Base-by-base conservation (phyloP, 2,329 filamentous ascomycete species). In the Cladosporium sp. region DNA sequence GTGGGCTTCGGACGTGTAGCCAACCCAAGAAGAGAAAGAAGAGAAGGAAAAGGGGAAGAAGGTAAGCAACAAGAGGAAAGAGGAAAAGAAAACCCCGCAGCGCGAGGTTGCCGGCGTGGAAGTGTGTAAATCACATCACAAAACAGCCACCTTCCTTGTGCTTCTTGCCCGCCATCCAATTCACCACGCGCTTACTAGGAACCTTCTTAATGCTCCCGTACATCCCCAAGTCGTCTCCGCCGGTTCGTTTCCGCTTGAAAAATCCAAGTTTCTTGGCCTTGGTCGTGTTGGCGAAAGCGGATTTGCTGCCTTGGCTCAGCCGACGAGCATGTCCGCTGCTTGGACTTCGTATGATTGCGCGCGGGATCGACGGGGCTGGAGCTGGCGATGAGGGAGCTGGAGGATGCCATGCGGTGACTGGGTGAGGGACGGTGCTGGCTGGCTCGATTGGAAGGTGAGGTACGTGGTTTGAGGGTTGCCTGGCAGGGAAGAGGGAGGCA, bases 341-440 rank as follows among this genome's bases (percentile, higher is more conserved):
- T 4, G 45, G 45, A 15, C 35, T 48, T 18, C 29, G 13, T 1
- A 39, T 25, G 3, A 25, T 25, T 9, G 36, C 16, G 8, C 45
- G 45, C 2, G 45, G 45, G 8, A 48, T 27, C 0, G 41, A 33
- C 7, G 43, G 40, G 18, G 36, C 43, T 22, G 41, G 48, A 4
- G 39, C 38, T 12, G 48, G 50, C 3, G 53, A 51, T 2, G 47
- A 42, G 7, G 61, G 43, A 2, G 63, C 62, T 3, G 64, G 64
- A 6, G 65, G 65, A 53, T 62, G 61, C 65, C 65, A 67, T 2
- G 56, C 62, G 4, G 60, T 66, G 43, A 67, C 55, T 1, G 64
- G 63, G 46, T 67, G 64, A 2, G 59, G 57, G 1, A 59, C 59
- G 1, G 57, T 59, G 8, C 63, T 60, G 9, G 59, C 55, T 18